A percentile compares a stretch with the other conserved stretches of the same genome.
Conservation (phyloP, 345 rosid species). For the Brassica juncea region DNA sequence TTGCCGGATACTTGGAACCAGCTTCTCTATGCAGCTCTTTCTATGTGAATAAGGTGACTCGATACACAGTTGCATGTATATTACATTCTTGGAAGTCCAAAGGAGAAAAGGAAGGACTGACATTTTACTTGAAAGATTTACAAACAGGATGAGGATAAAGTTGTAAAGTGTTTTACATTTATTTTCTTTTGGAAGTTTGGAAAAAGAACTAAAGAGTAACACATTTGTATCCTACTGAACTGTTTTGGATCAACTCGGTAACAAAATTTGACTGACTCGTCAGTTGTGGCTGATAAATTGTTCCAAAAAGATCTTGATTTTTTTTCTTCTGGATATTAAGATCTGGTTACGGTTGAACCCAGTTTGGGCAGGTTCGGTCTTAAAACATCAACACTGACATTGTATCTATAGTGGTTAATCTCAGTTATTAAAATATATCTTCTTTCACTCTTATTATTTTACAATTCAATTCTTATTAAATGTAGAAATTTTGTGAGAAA, state of each 20-base stretch:
- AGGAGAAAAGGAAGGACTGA: not conserved
- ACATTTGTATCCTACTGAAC: not conserved
- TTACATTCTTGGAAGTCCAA: slow-evolving; percentile 27
- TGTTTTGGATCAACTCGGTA: not conserved
- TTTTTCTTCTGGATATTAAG: too few relatives aligned
- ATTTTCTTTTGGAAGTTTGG: not conserved
- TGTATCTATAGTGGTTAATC: too few relatives aligned
- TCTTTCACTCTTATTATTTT: too few relatives aligned
- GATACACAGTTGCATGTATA: slow-evolving; percentile 7
- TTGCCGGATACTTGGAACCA: slow-evolving; percentile 97
- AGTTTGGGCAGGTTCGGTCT: too few relatives aligned
- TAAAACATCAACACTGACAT: too few relatives aligned
- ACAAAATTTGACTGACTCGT: not conserved
- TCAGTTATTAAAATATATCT: too few relatives aligned
- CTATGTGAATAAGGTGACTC: slow-evolving; percentile 45
- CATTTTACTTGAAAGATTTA: slow-evolving; percentile 12
- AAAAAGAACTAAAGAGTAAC: slow-evolving; percentile 2
- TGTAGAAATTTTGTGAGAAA: too few relatives aligned
- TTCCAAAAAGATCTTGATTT: too few relatives aligned
- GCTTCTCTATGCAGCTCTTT: slow-evolving; percentile 78
- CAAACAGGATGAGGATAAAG: not conserved
- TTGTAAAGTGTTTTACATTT: slow-evolving; percentile 22
- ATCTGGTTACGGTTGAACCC: too few relatives aligned
- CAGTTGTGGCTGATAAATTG: too few relatives aligned
- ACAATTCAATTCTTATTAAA: too few relatives aligned